Conservation (phyloP, 140 eudicot species). For the Cichorium intybus region DNA sequence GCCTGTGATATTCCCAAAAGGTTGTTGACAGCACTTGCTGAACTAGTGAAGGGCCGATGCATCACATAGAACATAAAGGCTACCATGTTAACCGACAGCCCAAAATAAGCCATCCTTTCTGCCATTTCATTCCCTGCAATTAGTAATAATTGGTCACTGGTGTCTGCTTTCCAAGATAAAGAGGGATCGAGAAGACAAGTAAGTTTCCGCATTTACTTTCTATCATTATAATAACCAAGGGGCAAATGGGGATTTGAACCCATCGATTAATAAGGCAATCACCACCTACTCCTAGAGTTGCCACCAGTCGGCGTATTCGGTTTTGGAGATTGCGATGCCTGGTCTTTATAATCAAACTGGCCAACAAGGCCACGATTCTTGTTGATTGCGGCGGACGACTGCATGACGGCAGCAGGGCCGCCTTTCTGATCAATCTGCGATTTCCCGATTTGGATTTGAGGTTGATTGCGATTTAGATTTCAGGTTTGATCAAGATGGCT, state of each 20-base stretch:
- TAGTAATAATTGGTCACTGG: not conserved
- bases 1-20: conserved; percentile 90
- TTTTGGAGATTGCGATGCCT: not conserved
- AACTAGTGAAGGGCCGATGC: conserved; percentile 86
- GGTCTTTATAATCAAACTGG: not conserved
- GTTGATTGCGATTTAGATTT: no score
- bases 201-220: no score
- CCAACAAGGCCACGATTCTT: not conserved
- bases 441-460: no score
- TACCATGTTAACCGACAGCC: conserved; percentile 91
- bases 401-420: not conserved
- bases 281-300: no score
- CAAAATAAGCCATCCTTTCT: conserved; percentile 98
- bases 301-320: not conserved
- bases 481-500: no score
- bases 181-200: no score
- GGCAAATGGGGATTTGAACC: no score
- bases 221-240: no score
- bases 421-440: no score
- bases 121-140: conserved; percentile 94
- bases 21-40: conserved; percentile 86
- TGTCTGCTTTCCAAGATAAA: not conserved
- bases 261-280: no score
- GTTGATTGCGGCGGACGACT: not conserved
- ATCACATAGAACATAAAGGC: conserved; percentile 89